phyloP scores from a whole-genome alignment of 2,329 filamentous ascomycete species.

The Huntiella decipiens region DNA sequence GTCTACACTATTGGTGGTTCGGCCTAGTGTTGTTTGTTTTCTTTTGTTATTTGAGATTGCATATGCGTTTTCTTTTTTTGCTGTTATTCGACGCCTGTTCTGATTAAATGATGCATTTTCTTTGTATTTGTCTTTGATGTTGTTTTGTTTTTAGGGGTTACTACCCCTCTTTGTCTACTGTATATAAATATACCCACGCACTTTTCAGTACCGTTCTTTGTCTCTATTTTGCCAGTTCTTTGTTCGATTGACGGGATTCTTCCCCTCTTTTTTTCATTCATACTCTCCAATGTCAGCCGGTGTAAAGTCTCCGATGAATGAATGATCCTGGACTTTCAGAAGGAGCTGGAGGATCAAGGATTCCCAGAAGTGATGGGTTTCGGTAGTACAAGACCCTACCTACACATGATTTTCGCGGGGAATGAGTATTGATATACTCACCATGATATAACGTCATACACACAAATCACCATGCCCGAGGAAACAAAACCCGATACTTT shows the following conservation, averaged over 20 bases:
- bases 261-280: too few relatives aligned
- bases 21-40: conserved; percentile 6
- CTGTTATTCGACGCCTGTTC: not conserved
- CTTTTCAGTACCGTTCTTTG: not conserved
- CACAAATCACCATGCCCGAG: not conserved
- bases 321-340: too few relatives aligned
- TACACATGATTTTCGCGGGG: too few relatives aligned
- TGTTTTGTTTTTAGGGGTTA: not conserved
- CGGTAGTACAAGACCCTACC: too few relatives aligned
- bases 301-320: too few relatives aligned
- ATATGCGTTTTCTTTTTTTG: conserved; percentile 11
- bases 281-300: too few relatives aligned
- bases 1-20: conserved; percentile 39
- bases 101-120: not conserved
- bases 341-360: too few relatives aligned
- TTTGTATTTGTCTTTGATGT: conserved; percentile 2
- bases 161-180: not conserved
- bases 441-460: not conserved
- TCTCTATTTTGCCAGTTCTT: not conserved
- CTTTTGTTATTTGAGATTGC: conserved; percentile 8
- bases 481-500: conserved; percentile 40
- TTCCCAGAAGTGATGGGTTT: too few relatives aligned
- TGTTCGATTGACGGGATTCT: not conserved
- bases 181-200: not conserved
- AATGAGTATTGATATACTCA: not conserved